phyloP scores from a whole-genome alignment of 2,329 filamentous ascomycete genomes.

The Microsporum audouinii region DNA sequence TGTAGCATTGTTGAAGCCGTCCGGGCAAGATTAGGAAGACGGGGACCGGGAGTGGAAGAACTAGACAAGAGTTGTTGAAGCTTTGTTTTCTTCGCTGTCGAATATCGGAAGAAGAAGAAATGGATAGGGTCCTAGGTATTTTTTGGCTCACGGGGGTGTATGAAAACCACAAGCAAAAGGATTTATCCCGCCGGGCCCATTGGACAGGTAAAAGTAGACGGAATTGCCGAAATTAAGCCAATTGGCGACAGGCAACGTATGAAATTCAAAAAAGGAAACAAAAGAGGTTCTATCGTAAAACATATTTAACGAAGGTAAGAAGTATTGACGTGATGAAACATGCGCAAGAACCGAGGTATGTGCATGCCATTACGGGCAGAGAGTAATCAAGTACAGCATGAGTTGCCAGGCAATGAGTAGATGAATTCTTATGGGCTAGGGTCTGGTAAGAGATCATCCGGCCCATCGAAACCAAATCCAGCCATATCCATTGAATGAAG shows the following conservation, averaged over 20 bases:
- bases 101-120: neutral
- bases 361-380: neutral
- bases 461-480: conserved; percentile 33
- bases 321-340: neutral
- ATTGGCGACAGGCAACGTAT: neutral
- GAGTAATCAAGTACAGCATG: neutral
- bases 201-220: neutral
- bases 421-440: conserved; percentile 26
- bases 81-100: neutral
- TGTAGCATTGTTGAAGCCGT: neutral
- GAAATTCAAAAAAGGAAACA: neutral
- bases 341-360: neutral
- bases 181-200: neutral
- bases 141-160: neutral
- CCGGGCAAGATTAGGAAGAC: neutral
- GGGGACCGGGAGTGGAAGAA: neutral
- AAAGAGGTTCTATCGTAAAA: conserved; percentile 2
- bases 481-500: conserved; percentile 37
- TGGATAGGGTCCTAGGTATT: neutral
- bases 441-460: conserved; percentile 28
- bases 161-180: neutral
- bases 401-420: neutral
- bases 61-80: neutral
- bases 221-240: conserved; percentile 1
- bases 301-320: conserved; percentile 2